Evolutionary conservation across 306 rosid species (phyloP).

Genomic region (Betula pendula): DNA sequence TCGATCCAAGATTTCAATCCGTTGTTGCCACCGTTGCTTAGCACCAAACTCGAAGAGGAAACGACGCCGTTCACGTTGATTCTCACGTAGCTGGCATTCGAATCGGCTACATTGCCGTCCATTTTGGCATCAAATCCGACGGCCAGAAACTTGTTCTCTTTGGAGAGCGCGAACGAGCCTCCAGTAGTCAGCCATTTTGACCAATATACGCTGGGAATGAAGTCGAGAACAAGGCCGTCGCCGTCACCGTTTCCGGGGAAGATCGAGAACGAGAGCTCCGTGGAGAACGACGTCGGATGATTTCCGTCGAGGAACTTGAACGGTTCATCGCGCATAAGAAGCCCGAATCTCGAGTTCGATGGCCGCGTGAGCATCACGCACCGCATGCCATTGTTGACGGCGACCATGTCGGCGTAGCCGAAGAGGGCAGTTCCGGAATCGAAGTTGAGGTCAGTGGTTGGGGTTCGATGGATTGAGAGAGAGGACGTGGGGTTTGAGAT

Average conservation of each 20-base stretch:
- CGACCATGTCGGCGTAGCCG: constrained; percentile 37
- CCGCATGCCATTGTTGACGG: constrained; percentile 17
- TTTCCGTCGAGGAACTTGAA: constrained; percentile 15
- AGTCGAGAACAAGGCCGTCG: constrained; percentile 28
- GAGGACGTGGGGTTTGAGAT: constrained; percentile 39
- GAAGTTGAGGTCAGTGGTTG: constrained; percentile 29
- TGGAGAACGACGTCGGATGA: constrained; percentile 33
- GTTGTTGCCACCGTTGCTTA: constrained; percentile 23
- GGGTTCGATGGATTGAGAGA: constrained; percentile 6
- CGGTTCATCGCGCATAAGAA: constrained; percentile 27
- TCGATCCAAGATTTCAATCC: constrained; percentile 45
- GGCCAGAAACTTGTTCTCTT: constrained; percentile 24
- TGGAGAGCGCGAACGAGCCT: constrained; percentile 20
- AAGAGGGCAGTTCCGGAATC: constrained; percentile 36
- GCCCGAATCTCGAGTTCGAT: constrained; percentile 32
- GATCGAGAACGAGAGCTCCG: constrained; percentile 44
- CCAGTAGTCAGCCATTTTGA: constrained; percentile 10
- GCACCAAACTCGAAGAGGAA: constrained; percentile 17
- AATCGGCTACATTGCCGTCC: constrained; percentile 24
- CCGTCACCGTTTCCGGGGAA: constrained; percentile 24
- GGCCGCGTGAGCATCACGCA: constrained; percentile 31
- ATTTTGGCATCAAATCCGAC: constrained; percentile 28
- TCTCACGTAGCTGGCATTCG: constrained; percentile 24
- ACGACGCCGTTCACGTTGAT: constrained; percentile 30
- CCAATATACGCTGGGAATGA: constrained; percentile 18